phyloP scores from a whole-genome alignment of 179 eudicot genomes.

The Carnegiea gigantea region DNA sequence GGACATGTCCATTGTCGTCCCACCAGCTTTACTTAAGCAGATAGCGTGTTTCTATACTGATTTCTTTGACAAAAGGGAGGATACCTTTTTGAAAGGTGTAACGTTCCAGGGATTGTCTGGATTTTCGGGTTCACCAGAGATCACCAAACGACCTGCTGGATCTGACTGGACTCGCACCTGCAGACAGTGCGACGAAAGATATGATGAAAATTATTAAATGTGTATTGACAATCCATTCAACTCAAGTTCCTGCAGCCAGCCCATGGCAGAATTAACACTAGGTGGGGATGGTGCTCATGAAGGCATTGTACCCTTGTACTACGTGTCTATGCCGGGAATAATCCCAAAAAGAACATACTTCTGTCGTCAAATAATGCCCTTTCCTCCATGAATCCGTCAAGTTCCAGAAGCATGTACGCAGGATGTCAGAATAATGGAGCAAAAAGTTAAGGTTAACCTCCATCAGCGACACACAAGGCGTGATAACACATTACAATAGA shows the following conservation, averaged over 20 bases:
- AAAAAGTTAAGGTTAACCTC: not conserved
- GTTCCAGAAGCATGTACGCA: not conserved
- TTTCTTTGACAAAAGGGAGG: not conserved
- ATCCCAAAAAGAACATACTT: no score
- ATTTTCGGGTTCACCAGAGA: constrained; percentile 90
- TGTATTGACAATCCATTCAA: not conserved
- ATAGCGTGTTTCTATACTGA: not conserved
- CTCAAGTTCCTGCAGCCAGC: no score
- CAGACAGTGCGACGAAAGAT: constrained; percentile 14
- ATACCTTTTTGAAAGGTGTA: constrained; percentile 77
- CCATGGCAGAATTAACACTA: no score
- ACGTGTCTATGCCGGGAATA: no score
- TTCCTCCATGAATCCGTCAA: no score
- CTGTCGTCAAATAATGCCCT: no score
- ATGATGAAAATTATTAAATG: not conserved
- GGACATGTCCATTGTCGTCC: not conserved
- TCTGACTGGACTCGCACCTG: constrained; percentile 91
- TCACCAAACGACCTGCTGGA: constrained; percentile 87
- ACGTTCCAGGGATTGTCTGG: constrained; percentile 90
- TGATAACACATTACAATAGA: not conserved
- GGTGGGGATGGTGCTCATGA: no score
- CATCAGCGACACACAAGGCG: not conserved
- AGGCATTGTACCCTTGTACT: no score
- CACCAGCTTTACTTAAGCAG: not conserved
- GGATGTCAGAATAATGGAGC: not conserved